Conservation (phyloP, 306 rosid species). For the Cyamopsis tetragonoloba region DNA sequence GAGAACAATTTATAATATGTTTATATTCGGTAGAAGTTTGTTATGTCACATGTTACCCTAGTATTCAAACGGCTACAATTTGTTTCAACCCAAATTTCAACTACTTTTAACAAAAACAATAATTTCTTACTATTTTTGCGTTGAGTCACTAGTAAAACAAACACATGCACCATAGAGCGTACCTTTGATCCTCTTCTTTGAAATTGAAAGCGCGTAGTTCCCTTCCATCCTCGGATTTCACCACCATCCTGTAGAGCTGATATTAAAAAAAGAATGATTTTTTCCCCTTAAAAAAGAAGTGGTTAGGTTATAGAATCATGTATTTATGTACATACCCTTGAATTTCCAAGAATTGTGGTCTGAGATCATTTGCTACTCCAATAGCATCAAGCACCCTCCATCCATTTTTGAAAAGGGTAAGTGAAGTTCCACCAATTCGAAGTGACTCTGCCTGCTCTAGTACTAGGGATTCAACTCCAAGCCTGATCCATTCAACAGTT, state of each 20-base stretch:
- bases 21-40: too few relatives aligned
- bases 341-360: constrained; percentile 67
- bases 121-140: too few relatives aligned
- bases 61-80: too few relatives aligned
- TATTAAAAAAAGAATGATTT: constrained; percentile 26
- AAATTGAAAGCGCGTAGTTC: constrained; percentile 74
- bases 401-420: constrained; percentile 85
- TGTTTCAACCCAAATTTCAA: too few relatives aligned
- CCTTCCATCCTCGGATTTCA: constrained; percentile 71
- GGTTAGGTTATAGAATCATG: background rate
- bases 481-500: constrained; percentile 40
- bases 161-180: background rate
- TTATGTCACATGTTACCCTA: too few relatives aligned
- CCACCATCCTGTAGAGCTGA: constrained; percentile 86
- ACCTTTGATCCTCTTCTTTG: constrained; percentile 83
- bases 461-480: constrained; percentile 57
- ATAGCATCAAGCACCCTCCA: constrained; percentile 89
- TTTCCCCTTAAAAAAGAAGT: background rate
- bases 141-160: too few relatives aligned
- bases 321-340: constrained; percentile 50
- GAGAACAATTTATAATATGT: too few relatives aligned
- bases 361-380: constrained; percentile 75
- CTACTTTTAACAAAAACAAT: too few relatives aligned
- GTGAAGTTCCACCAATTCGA: constrained; percentile 72
- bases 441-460: constrained; percentile 37